These are phyloP conservation scores for Xylariaceae sp. DNA, from an alignment of 2,329 filamentous ascomycete species.

Conservation along the genomic window DNA sequence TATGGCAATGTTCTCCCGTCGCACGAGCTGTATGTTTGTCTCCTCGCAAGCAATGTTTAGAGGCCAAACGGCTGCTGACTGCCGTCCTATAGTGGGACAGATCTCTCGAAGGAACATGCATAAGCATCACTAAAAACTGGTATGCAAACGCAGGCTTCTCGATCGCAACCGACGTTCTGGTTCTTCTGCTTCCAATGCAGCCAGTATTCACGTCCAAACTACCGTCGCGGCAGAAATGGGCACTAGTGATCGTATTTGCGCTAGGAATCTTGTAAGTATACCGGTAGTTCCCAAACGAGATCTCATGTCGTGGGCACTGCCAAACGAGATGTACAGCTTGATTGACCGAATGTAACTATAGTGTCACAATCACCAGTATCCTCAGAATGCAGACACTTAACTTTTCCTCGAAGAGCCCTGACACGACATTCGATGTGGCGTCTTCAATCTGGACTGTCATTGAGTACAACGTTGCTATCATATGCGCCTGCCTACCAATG, in stretches of 20 bases:
- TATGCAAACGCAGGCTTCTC: constrained; percentile 37
- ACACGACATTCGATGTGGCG: constrained; percentile 27
- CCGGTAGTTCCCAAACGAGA: too few species aligned
- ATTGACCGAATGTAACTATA: constrained; percentile 5
- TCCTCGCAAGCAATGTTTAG: too few species aligned
- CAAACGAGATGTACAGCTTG: too few species aligned
- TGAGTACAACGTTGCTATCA: constrained; percentile 33
- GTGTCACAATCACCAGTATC: constrained; percentile 29
- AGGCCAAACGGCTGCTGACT: too few species aligned
- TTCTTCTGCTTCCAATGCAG: constrained; percentile 36
- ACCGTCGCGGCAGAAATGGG: constrained; percentile 32
- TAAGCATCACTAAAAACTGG: constrained; percentile 36
- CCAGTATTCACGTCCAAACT: constrained; percentile 35
- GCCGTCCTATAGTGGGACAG: constrained; percentile 5
- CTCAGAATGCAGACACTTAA: constrained; percentile 36
- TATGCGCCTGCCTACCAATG: constrained; percentile 32
- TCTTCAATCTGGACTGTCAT: constrained; percentile 34
- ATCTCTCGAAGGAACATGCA: constrained; percentile 23
- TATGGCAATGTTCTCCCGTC: constrained; percentile 30
- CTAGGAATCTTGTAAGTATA: constrained; percentile 38
- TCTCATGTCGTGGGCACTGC: too few species aligned
- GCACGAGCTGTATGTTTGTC: too few species aligned
- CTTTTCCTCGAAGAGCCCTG: constrained; percentile 22
- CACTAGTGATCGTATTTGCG: constrained; percentile 35
- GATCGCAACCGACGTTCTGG: constrained; percentile 36